Base-by-base conservation (phyloP, 2,329 filamentous ascomycete genomes). In the Aspergillus sp. region DNA sequence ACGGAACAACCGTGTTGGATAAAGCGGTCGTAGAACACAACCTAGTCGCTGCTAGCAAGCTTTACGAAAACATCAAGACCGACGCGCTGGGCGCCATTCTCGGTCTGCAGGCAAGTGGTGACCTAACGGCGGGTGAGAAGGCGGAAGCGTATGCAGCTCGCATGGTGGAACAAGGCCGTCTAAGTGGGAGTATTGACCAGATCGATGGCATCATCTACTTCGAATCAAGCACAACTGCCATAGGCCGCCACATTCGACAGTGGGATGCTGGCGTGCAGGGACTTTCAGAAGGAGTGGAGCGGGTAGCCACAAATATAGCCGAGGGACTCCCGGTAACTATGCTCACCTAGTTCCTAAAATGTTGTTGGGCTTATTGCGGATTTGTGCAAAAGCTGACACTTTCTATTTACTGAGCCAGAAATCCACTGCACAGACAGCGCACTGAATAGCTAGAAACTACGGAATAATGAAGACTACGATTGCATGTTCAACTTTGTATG, bases 1-100 rank as follows among this genome's bases (percentile, higher is more conserved):
- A 99, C 73, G 95, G 95, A 2, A 91, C 89, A 17, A 99, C 95
- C 0, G 95, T 98, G 4, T 84, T 99, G 37, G 90, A 91, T 68
- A 93, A 91, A 73, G 95, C 95, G 6, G 91, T 99, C 9, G 87
- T 97, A 17, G 95, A 99, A 77, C 95, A 99, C 78, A 99, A 99
- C 72, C 81, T 99, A 15, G 86, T 97, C 21, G 92, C 89, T 19
- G 90, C 89, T 2, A 96, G 91, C 46, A 84, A 86, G 48, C 78
- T 95, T 15, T 95, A 92, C 74, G 85, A 81, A 67, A 93, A 93
- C 70, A 93, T 93, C 61, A 81, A 82, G 4, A 87, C 91, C 64
- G 87, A 90, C 57, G 87, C 87, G 25, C 82, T 99, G 1, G 95
- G 88, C 0, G 78, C 82, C 40, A 82, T 97, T 39, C 80, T 99